A percentile compares a stretch with the other conserved stretches of the same genome.
Conservation (phyloP, 2,329 filamentous ascomycete genomes). For the Fusarium paranaense region DNA sequence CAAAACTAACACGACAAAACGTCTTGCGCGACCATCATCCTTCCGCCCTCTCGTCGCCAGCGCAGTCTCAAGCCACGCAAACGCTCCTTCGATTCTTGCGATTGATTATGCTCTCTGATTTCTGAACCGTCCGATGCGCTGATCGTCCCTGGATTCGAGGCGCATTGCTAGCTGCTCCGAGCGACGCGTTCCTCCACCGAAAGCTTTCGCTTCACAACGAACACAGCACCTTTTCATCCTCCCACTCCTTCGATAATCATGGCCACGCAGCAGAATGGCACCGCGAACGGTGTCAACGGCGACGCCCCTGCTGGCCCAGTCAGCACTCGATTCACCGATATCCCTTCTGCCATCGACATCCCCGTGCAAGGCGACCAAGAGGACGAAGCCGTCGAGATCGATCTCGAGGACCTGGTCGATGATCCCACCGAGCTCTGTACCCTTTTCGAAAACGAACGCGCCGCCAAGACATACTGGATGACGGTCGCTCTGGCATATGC, state of each 20-base stretch:
- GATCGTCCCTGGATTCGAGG: constrained; percentile 44
- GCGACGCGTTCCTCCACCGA: constrained; percentile 46
- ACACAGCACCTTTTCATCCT: constrained; percentile 16
- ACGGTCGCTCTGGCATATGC: constrained; percentile 97
- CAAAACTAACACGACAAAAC: constrained; percentile 39
- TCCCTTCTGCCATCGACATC: constrained; percentile 74
- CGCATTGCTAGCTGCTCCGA: constrained; percentile 46
- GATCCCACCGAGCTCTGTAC: constrained; percentile 96
- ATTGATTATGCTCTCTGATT: constrained; percentile 44
- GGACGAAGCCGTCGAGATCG: constrained; percentile 88
- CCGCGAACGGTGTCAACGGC: constrained; percentile 59
- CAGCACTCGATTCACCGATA: constrained; percentile 72
- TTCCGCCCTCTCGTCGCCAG: constrained; percentile 9
- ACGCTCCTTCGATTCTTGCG: constrained; percentile 8
- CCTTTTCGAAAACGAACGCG: constrained; percentile 92
- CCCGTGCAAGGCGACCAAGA: constrained; percentile 73
- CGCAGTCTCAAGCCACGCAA: not conserved
- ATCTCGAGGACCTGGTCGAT: constrained; percentile 89
- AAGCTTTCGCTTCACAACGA: constrained; percentile 25
- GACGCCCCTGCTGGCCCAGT: constrained; percentile 50
- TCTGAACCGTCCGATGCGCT: constrained; percentile 44
- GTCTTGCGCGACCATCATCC: constrained; percentile 22
- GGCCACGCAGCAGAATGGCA: constrained; percentile 57
- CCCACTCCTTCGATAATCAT: constrained; percentile 45
- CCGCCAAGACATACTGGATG: constrained; percentile 95